Evolutionary conservation across 129 eudicot species (phyloP).

Genomic region (Ambrosia artemisiifolia): DNA sequence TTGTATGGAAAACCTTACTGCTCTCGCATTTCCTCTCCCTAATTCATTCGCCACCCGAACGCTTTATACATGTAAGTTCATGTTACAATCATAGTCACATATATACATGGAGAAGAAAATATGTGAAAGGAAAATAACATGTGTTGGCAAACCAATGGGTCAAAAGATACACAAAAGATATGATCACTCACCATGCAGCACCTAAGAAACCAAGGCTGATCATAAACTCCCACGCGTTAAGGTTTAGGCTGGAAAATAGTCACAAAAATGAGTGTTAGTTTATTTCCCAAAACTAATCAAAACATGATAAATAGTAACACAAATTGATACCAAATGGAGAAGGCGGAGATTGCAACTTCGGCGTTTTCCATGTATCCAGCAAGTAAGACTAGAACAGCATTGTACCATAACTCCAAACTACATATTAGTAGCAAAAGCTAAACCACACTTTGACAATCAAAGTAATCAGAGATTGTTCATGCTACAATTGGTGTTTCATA

Average conservation of each 20-base stretch:
- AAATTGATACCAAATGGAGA: constrained; percentile 58
- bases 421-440: not conserved
- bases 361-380: constrained; percentile 76
- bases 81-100: constrained; percentile 8
- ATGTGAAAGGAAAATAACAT: not conserved
- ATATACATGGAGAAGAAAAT: not conserved
- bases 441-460: not conserved
- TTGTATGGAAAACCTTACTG: constrained; percentile 65
- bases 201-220: constrained; percentile 70
- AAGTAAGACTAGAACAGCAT: constrained; percentile 58
- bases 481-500: no score
- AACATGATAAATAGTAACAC: not conserved
- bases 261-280: not conserved
- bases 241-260: constrained; percentile 49
- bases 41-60: constrained; percentile 89
- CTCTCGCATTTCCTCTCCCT: constrained; percentile 80
- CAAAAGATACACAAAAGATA: not conserved
- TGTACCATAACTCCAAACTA: constrained; percentile 82
- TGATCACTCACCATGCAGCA: constrained; percentile 60
- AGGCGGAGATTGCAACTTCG: constrained; percentile 72
- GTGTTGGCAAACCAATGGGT: no score
- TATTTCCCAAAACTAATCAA: not conserved
- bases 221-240: constrained; percentile 64
- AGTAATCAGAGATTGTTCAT: not conserved
- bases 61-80: constrained; percentile 30